Percentiles rank a stretch among this genome's conserved stretches.
Conservation (phyloP, 2,329 filamentous ascomycete species). For the Venturia nashicola region DNA sequence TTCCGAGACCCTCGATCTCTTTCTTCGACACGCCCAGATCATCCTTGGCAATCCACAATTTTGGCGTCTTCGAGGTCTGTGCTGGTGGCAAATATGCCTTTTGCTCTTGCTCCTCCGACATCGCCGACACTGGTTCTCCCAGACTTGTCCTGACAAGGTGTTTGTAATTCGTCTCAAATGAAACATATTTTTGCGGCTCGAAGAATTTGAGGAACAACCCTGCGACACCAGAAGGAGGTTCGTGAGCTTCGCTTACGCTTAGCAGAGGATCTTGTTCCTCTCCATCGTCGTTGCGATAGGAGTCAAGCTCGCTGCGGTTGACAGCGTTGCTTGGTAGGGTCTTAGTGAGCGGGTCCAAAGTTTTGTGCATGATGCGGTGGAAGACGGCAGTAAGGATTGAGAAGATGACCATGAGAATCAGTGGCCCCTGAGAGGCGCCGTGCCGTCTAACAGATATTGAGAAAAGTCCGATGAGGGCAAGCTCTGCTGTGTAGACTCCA, state of each 20-base stretch:
- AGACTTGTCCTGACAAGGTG: background rate
- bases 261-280: slow-evolving; percentile 1
- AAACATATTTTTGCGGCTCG: slow-evolving; percentile 4
- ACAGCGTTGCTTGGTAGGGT: slow-evolving; percentile 18
- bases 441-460: slow-evolving; percentile 15
- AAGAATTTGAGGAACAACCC: slow-evolving; percentile 6
- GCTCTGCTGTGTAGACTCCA: slow-evolving; percentile 10
- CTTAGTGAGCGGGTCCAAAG: slow-evolving; percentile 15
- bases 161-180: background rate
- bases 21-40: slow-evolving; percentile 29
- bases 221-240: background rate
- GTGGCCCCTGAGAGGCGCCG: slow-evolving; percentile 19
- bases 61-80: slow-evolving; percentile 25
- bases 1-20: slow-evolving; percentile 29
- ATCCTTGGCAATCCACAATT: slow-evolving; percentile 35
- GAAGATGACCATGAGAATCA: slow-evolving; percentile 29
- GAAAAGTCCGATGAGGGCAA: slow-evolving; percentile 10
- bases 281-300: background rate
- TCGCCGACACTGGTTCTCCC: slow-evolving; percentile 8
- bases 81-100: slow-evolving; percentile 11
- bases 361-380: slow-evolving; percentile 17
- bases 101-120: slow-evolving; percentile 14
- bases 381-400: slow-evolving; percentile 28
- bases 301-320: slow-evolving; percentile 13
- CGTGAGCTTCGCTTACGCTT: background rate